These are phyloP conservation scores for Fremontodendron californicum DNA, from an alignment of 345 rosid genomes.

Conservation along the genomic window DNA sequence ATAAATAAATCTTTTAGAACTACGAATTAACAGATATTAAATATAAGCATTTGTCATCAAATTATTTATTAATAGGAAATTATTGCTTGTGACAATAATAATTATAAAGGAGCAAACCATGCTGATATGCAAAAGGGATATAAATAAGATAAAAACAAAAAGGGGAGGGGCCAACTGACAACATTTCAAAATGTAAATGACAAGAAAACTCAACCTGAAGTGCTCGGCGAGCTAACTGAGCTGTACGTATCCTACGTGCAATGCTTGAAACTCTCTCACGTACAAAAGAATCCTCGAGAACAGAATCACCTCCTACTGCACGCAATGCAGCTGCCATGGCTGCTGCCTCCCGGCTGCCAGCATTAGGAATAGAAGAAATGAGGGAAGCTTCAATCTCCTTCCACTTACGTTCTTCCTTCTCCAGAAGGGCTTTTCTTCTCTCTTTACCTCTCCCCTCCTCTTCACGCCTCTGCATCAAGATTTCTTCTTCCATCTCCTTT, in stretches of 20 bases:
- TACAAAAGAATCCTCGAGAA: conserved; percentile 98
- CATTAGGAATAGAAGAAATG: conserved; percentile 95
- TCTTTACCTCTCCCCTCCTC: conserved; percentile 99
- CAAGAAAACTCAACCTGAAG: conserved; percentile 50
- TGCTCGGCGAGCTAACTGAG: conserved; percentile 91
- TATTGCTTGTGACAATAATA: not conserved
- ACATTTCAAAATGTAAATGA: not conserved
- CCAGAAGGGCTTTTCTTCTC: conserved; percentile 94
- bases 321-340: conserved; percentile 99
- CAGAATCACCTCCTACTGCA: conserved; percentile 99
- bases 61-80: not conserved
- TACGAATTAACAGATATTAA: not conserved
- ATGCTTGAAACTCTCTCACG: conserved; percentile 97
- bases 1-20: not conserved
- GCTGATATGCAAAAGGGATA: not conserved
- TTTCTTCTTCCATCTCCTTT: conserved; percentile 99
- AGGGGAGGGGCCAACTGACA: not conserved
- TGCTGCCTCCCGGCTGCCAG: conserved; percentile 98
- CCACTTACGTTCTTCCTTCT: conserved; percentile 99
- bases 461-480: conserved; percentile 95
- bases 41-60: not conserved
- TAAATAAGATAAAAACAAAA: too few species aligned
- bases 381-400: conserved; percentile 99
- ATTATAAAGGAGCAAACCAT: not conserved
- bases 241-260: conserved; percentile 86